Evolutionary conservation across 179 eudicot genomes (phyloP).

Genomic region (Spinacia oleracea): DNA sequence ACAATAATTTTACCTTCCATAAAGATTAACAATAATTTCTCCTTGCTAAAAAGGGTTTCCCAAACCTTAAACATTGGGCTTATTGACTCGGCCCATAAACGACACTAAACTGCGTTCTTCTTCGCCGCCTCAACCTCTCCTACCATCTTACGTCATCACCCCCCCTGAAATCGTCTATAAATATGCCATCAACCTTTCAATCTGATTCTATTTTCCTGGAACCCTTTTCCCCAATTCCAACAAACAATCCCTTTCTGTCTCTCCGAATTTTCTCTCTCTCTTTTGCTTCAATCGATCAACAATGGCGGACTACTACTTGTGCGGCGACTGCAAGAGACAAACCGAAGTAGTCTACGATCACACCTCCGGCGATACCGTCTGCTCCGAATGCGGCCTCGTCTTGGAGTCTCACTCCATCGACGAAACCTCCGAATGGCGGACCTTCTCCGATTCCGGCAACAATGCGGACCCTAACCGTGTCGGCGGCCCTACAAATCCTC

Average conservation of each 20-base stretch:
- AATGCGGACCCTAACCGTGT: slow-evolving; percentile 50
- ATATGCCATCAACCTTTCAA: neutral
- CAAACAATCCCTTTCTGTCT: too few relatives aligned
- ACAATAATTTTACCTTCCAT: too few relatives aligned
- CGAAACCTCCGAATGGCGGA: slow-evolving; percentile 64
- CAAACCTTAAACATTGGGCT: too few relatives aligned
- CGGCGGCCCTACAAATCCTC: slow-evolving; percentile 48
- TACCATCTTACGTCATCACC: neutral
- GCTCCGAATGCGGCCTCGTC: slow-evolving; percentile 62
- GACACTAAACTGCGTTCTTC: too few relatives aligned
- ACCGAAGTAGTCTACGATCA: slow-evolving; percentile 52
- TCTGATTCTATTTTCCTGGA: neutral
- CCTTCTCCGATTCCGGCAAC: slow-evolving; percentile 45
- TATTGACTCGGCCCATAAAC: too few relatives aligned
- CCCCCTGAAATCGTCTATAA: neutral
- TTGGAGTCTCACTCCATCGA: slow-evolving; percentile 52
- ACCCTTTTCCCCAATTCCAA: neutral
- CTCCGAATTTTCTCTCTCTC: neutral
- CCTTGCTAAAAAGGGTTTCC: too few relatives aligned
- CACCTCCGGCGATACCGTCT: slow-evolving; percentile 52
- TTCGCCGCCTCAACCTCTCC: neutral
- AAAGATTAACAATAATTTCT: too few relatives aligned
- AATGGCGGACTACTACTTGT: slow-evolving; percentile 32
- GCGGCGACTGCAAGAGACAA: slow-evolving; percentile 45
- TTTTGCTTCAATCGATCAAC: neutral